These are phyloP conservation scores for Phytopythium mirpurense DNA, from an alignment of 352 stramenopile genomes.

Conservation along the genomic window DNA sequence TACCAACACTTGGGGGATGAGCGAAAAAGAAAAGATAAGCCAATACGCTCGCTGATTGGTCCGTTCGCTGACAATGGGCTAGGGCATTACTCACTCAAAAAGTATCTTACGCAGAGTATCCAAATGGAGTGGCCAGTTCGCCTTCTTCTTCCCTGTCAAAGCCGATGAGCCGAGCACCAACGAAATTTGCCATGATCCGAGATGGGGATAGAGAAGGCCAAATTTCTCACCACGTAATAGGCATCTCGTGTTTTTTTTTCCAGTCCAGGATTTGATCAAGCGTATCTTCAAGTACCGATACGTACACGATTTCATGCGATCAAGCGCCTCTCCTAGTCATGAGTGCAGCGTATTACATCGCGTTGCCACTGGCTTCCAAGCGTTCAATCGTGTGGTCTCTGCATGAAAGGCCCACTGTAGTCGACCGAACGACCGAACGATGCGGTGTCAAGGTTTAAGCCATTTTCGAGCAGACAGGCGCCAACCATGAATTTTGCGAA, in stretches of 20 bases:
- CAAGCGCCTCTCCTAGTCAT: too few relatives aligned
- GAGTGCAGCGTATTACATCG: too few relatives aligned
- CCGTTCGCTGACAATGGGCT: background rate
- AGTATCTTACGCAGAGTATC: constrained; percentile 16
- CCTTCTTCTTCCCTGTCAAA: background rate
- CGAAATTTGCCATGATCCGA: too few relatives aligned
- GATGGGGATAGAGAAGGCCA: too few relatives aligned
- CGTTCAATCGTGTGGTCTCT: constrained; percentile 8
- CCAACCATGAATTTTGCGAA: too few relatives aligned
- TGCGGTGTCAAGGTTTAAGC: background rate
- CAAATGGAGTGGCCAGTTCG: constrained; percentile 1
- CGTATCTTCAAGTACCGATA: too few relatives aligned
- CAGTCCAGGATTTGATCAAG: too few relatives aligned
- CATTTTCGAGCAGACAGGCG: background rate
- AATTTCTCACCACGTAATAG: background rate
- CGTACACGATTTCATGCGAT: too few relatives aligned
- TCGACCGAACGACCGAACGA: constrained; percentile 3
- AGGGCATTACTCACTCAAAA: too few relatives aligned
- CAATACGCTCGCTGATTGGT: constrained; percentile 15
- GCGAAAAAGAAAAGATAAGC: constrained; percentile 25
- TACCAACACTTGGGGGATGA: constrained; percentile 1
- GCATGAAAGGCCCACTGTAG: constrained; percentile 1
- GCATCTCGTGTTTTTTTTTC: background rate
- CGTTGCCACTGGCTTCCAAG: too few relatives aligned
- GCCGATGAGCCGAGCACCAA: too few relatives aligned